Base-by-base conservation (phyloP, 495 filamentous ascomycete genomes). In the Penicillium paxilli region DNA sequence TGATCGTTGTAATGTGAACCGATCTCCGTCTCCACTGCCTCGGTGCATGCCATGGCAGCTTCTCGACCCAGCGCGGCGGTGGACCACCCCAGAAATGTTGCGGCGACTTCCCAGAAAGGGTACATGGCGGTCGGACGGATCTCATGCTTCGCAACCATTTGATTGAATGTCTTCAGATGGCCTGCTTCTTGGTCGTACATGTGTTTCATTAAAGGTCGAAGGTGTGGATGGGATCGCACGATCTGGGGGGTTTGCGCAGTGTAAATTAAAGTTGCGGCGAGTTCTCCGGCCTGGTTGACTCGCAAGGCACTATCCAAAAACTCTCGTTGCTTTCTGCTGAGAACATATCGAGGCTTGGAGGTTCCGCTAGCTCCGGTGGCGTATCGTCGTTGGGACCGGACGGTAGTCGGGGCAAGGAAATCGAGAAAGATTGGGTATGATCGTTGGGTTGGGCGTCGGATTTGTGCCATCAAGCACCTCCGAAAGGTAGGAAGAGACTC, bases 1-100 rank as follows among this genome's bases (percentile, higher is more conserved):
- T 98, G 94, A 35, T 85, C 86, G 68, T 98, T 98, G 67, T 98
- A 98, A 70, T 98, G 94, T 14, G 82, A 83, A 1, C 95, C 94
- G 58, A 98, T 98, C 77, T 98, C 94, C 24, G 95, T 98, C 76
- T 98, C 94, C 24, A 98, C 92, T 5, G 94, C 94, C 73, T 98
- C 94, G 10, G 94, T 98, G 66, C 94, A 98, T 20, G 95, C 94
- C 94, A 98, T 98, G 3, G 94, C 92, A 0, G 94, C 93, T 73
- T 98, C 93, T 33, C 89, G 83, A 0, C 95, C 92, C 79, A 98
- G 79, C n/a, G 92, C 68, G 0, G 86, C 94, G 1, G 94, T 98
- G 3, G 82, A 81, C 88, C 95, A 96, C 12, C 94, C 94, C 3
- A 98, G 72, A 2, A 87, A 88, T 0, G 90, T 87, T 10, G 95